phyloP scores from a whole-genome alignment of 1,284 basidiomycete genomes.

The Hemileia vastatrix region DNA sequence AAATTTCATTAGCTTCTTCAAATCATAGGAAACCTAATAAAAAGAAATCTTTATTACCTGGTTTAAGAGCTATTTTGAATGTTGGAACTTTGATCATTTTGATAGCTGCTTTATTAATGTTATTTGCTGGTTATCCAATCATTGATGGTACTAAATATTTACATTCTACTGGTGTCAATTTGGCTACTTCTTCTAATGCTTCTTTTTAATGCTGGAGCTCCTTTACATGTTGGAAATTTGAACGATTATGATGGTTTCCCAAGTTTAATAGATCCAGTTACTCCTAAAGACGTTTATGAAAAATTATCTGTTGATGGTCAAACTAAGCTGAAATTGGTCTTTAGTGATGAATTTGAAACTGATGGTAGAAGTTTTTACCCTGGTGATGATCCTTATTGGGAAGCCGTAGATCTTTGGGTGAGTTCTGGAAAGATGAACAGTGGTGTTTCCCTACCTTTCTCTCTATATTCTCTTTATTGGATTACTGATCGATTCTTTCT shows the following conservation, averaged over 20 bases:
- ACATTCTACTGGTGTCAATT: constrained; percentile 47
- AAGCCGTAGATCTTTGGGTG: constrained; percentile 48
- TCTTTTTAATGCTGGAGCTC: constrained; percentile 45
- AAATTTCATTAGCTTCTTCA: background rate
- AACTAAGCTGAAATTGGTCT: constrained; percentile 53
- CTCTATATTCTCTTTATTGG: constrained; percentile 54
- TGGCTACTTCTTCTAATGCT: constrained; percentile 48
- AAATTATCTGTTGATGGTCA: constrained; percentile 54
- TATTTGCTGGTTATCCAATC: constrained; percentile 29
- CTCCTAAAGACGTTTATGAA: constrained; percentile 53
- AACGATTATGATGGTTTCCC: constrained; percentile 13
- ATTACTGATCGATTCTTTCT: background rate
- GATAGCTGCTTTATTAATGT: constrained; percentile 41
- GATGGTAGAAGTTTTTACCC: constrained; percentile 57
- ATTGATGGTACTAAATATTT: constrained; percentile 10
- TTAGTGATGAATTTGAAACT: constrained; percentile 81
- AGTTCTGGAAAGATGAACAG: constrained; percentile 46
- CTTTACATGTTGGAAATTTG: constrained; percentile 32
- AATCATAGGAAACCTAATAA: background rate
- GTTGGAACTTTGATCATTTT: constrained; percentile 25
- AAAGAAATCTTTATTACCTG: too few relatives aligned
- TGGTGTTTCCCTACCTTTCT: constrained; percentile 52
- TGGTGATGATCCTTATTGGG: constrained; percentile 54
- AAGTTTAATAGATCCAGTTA: constrained; percentile 57
- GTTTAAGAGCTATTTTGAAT: constrained; percentile 26